Evolutionary conservation across 306 rosid genomes (phyloP).

Genomic region (Pterocarpus santalinus): DNA sequence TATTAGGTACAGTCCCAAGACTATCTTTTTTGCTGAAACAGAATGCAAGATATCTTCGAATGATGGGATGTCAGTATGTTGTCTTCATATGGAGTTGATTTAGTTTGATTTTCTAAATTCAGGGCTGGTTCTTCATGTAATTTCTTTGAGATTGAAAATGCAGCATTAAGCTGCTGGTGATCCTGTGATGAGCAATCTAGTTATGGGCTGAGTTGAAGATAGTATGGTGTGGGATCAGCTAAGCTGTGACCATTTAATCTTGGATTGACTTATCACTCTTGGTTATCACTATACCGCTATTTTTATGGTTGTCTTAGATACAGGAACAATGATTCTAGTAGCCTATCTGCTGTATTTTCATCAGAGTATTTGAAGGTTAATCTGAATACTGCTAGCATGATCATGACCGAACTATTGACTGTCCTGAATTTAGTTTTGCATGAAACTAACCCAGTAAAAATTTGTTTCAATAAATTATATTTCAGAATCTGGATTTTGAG

Average conservation of each 20-base stretch:
- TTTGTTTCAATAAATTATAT: neutral
- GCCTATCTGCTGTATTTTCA: too few relatives aligned
- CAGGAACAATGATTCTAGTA: too few relatives aligned
- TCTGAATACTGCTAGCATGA: slow-evolving; percentile 24
- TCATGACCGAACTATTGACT: too few relatives aligned
- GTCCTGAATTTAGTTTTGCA: neutral
- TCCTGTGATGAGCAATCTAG: slow-evolving; percentile 31
- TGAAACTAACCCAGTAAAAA: neutral
- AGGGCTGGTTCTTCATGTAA: neutral
- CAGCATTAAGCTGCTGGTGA: slow-evolving; percentile 23
- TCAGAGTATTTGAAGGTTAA: neutral
- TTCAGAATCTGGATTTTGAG: neutral
- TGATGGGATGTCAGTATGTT: slow-evolving; percentile 11
- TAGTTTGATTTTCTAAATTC: slow-evolving; percentile 35
- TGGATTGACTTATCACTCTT: too few relatives aligned
- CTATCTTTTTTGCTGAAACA: neutral
- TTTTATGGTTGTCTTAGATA: too few relatives aligned
- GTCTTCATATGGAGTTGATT: slow-evolving; percentile 4
- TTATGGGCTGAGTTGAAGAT: neutral
- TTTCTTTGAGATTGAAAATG: slow-evolving; percentile 20
- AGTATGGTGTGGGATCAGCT: too few relatives aligned
- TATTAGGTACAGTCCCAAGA: neutral
- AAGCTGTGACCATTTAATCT: too few relatives aligned
- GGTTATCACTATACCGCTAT: too few relatives aligned
- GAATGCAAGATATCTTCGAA: neutral